Evolutionary conservation across 2,329 filamentous ascomycete genomes (phyloP), one percentile per base, ranked within the genome.

Genomic region (Aureobasidium sp.): DNA sequence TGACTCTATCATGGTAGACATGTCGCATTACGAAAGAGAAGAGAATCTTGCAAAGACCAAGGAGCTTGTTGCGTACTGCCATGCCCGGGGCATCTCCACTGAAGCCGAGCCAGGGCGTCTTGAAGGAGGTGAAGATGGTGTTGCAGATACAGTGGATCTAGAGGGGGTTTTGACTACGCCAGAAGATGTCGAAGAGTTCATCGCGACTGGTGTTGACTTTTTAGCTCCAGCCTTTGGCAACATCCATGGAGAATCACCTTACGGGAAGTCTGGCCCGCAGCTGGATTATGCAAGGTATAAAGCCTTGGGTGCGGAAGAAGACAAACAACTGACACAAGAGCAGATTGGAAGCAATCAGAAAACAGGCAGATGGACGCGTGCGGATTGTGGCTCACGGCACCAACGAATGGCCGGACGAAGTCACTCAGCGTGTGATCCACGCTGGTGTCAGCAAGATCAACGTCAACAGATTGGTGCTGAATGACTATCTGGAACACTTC

Each of bases 111-210:
- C 67, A 20, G 71, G 71, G 7, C 65, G 71, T 5, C 69, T 72
- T n/a, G 69, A 72, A 61, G 71, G 71, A n/a, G 70, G 71, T 17
- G 71, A 72, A 62, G 71, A 72, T 58, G 71, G 71, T 1, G 66
- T 72, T 9, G 65, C 64, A 12, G 70, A 68, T 22, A 69, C 67
- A 5, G 69, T 63, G 14, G 70, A 71, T 44, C 61, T 71, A 20
- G 65, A 67, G 47, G 69, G 67, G 8, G 62, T 69, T 53, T 61
- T 71, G 47, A 71, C 68, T 3, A 71, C 68, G 36, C 65, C 66
- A 9, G 69, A 70, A 36, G 66, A 71, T 47, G 65, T 66, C 0
- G 66, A 68, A 34, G 66, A 71, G 20, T 73, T 71, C 62, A 64
- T 72, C 29, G 68, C 63, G 22, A 69, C 68, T 1, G 69, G 67